phyloP scores from a whole-genome alignment of 345 rosid species.

The Brassica juncea region DNA sequence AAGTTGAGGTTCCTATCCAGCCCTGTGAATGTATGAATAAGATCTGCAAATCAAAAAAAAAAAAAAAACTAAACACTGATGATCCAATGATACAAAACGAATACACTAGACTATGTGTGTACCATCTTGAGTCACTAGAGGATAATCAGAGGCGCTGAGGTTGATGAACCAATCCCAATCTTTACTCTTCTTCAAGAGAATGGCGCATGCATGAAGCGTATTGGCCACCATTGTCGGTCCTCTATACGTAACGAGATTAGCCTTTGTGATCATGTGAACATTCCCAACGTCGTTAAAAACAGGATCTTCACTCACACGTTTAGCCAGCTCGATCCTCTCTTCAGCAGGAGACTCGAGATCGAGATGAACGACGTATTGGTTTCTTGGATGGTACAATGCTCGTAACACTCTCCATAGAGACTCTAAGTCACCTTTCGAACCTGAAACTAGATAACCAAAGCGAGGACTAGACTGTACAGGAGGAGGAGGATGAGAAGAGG shows the following conservation, averaged over 20 bases:
- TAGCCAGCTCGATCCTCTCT: slow-evolving; percentile 81
- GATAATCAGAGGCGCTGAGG: slow-evolving; percentile 69
- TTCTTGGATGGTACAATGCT: slow-evolving; percentile 84
- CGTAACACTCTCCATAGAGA: slow-evolving; percentile 94
- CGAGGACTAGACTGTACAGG: slow-evolving; percentile 59
- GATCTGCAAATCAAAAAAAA: slow-evolving; percentile 43
- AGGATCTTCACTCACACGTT: slow-evolving; percentile 69
- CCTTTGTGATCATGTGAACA: slow-evolving; percentile 80
- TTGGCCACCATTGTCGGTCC: slow-evolving; percentile 73
- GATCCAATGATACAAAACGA: not conserved
- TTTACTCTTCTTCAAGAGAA: slow-evolving; percentile 51
- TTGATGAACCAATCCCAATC: slow-evolving; percentile 85
- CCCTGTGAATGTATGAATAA: slow-evolving; percentile 55
- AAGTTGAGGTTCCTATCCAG: slow-evolving; percentile 66
- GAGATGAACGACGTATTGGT: slow-evolving; percentile 88
- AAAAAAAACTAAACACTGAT: not conserved
- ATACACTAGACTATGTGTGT: slow-evolving; percentile 8
- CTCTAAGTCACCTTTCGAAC: slow-evolving; percentile 90
- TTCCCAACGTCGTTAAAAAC: slow-evolving; percentile 66
- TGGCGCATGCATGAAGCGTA: slow-evolving; percentile 70
- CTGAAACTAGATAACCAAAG: slow-evolving; percentile 90
- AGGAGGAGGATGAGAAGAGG: slow-evolving; percentile 40
- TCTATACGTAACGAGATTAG: slow-evolving; percentile 62
- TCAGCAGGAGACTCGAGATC: slow-evolving; percentile 87
- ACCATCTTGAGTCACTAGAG: slow-evolving; percentile 72